These are phyloP conservation scores for Cadophora sp. DNA, from an alignment of 2,329 filamentous ascomycete species.

Conservation along the genomic window DNA sequence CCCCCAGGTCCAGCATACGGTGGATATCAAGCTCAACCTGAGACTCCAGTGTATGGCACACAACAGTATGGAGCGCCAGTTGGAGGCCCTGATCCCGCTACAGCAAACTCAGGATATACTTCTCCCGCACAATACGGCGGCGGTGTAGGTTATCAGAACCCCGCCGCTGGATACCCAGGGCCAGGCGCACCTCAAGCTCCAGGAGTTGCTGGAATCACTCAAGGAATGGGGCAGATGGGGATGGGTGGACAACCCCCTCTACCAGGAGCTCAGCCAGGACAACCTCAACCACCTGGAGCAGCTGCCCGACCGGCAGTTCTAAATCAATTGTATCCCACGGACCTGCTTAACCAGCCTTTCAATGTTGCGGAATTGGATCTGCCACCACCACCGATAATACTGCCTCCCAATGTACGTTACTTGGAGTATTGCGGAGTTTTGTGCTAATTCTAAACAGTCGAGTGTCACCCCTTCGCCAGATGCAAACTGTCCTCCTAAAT, in stretches of 20 bases:
- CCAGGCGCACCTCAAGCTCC: conserved; percentile 50
- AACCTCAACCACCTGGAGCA: conserved; percentile 57
- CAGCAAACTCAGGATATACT: conserved; percentile 45
- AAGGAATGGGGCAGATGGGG: conserved; percentile 83
- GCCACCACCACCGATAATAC: conserved; percentile 86
- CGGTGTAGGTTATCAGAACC: conserved; percentile 68
- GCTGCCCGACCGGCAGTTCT: conserved; percentile 61
- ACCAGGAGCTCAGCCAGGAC: conserved; percentile 43
- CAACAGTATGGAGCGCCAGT: conserved; percentile 40
- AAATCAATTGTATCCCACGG: conserved; percentile 91
- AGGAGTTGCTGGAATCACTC: conserved; percentile 74
- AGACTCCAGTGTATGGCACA: conserved; percentile 41
- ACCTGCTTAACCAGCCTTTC: conserved; percentile 91
- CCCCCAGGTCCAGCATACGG: conserved; percentile 47
- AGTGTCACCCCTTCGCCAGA: conserved; percentile 90
- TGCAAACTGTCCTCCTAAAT: conserved; percentile 92
- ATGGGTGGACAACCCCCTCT: conserved; percentile 51
- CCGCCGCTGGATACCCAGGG: conserved; percentile 69
- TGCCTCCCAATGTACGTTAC: conserved; percentile 85
- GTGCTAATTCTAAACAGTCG: conserved; percentile 63
- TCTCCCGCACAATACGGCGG: conserved; percentile 47
- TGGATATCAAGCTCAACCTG: conserved; percentile 42
- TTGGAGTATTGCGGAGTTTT: neutral
- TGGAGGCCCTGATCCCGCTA: conserved; percentile 49
- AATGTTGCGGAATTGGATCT: conserved; percentile 92